phyloP scores from a whole-genome alignment of 495 filamentous ascomycete species.

The Chlorociboria aeruginascens region DNA sequence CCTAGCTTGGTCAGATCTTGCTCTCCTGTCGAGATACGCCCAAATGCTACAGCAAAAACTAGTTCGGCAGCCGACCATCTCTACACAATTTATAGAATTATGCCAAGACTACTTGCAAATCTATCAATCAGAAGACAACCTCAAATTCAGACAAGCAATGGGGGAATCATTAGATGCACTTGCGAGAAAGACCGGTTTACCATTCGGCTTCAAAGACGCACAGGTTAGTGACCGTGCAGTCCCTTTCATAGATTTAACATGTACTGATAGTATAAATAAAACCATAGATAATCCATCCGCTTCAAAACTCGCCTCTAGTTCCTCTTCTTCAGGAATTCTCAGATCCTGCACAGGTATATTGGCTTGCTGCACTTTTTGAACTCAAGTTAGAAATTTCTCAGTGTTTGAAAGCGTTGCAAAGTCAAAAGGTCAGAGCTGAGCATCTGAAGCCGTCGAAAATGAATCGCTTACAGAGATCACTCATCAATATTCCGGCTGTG shows the following conservation, averaged over 20 bases:
- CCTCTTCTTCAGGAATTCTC: conserved; percentile 24
- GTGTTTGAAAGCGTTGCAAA: conserved; percentile 20
- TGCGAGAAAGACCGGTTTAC: conserved; percentile 16
- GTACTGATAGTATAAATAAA: conserved; percentile 27
- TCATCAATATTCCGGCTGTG: conserved; percentile 45
- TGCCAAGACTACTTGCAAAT: conserved; percentile 4
- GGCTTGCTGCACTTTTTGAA: conserved; percentile 38
- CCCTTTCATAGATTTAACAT: conserved; percentile 6
- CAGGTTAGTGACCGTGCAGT: conserved; percentile 37
- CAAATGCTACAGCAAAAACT: conserved; percentile 3
- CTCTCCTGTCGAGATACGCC: conserved; percentile 30
- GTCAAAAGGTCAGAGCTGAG: conserved; percentile 23
- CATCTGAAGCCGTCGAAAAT: conserved; percentile 46
- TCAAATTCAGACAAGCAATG: conserved; percentile 8
- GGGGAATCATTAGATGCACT: conserved; percentile 9
- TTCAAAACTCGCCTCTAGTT: conserved; percentile 49
- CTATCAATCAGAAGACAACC: conserved; percentile 2
- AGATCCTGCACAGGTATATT: conserved; percentile 25
- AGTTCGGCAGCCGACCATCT: conserved; percentile 7
- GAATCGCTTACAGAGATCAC: conserved; percentile 58
- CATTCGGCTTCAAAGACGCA: conserved; percentile 25
- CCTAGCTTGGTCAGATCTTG: conserved; percentile 37
- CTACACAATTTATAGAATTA: background rate
- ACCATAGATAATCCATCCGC: conserved; percentile 47
- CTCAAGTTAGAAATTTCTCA: conserved; percentile 32